Evolutionary conservation across 2,329 filamentous ascomycete species (phyloP).

Genomic region (Metarhizium robertsii): DNA sequence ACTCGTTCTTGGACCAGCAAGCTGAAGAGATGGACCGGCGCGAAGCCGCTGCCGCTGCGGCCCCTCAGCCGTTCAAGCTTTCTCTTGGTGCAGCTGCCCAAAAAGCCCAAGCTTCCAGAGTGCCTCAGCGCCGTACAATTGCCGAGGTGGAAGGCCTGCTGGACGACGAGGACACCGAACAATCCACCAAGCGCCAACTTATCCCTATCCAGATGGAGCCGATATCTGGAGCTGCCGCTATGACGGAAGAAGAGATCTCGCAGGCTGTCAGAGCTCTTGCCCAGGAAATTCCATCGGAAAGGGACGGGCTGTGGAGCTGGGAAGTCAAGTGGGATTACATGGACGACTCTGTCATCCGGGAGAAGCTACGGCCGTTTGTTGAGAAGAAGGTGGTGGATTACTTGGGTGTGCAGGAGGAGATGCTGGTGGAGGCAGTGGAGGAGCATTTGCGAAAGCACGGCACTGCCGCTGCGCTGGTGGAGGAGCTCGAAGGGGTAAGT

Average conservation of each 20-base stretch:
- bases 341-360: constrained; percentile 68
- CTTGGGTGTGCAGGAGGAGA: constrained; percentile 90
- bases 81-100: constrained; percentile 85
- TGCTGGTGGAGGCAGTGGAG: constrained; percentile 87
- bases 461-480: constrained; percentile 69
- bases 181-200: constrained; percentile 61
- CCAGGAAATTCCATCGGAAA: constrained; percentile 80
- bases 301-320: constrained; percentile 85
- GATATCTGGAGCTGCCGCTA: constrained; percentile 47
- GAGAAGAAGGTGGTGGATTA: constrained; percentile 98
- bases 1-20: constrained; percentile 81
- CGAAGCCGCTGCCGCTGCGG: constrained; percentile 26
- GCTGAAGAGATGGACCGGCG: constrained; percentile 62
- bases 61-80: constrained; percentile 79
- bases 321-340: constrained; percentile 86
- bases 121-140: constrained; percentile 63
- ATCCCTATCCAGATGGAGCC: constrained; percentile 77
- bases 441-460: constrained; percentile 71
- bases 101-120: constrained; percentile 49
- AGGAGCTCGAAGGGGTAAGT: constrained; percentile 73
- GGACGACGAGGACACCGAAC: constrained; percentile 85
- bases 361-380: constrained; percentile 88
- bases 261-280: constrained; percentile 76
- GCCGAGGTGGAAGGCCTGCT: constrained; percentile 90
- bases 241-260: constrained; percentile 80